A percentile compares a stretch with the other conserved stretches of the same genome.
Conservation (phyloP, 2,329 filamentous ascomycete genomes). For the Amauroascus niger region DNA sequence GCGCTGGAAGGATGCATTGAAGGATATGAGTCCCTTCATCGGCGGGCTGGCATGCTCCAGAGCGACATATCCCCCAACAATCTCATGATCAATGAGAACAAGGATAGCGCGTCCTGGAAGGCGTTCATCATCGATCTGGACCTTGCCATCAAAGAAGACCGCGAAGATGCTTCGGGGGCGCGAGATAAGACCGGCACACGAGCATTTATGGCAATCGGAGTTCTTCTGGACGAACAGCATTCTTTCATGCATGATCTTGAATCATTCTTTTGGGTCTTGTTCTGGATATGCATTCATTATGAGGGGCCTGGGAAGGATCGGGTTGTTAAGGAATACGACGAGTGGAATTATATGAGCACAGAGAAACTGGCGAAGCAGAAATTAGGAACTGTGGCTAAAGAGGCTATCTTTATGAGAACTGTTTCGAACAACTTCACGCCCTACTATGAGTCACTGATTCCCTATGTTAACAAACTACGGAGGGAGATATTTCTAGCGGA, state of each 20-base stretch:
- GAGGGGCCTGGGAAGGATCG: constrained; percentile 20
- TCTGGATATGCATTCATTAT: constrained; percentile 41
- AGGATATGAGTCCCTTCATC: constrained; percentile 21
- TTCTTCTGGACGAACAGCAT: constrained; percentile 28
- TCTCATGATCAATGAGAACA: constrained; percentile 41
- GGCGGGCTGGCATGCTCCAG: constrained; percentile 32
- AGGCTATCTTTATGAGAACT: constrained; percentile 26
- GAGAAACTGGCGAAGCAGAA: constrained; percentile 19
- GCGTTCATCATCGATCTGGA: constrained; percentile 36
- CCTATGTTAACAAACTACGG: constrained; percentile 17
- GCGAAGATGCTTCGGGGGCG: background rate
- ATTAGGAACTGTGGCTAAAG: constrained; percentile 19
- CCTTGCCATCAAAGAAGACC: background rate
- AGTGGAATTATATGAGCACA: constrained; percentile 20
- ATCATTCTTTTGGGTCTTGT: constrained; percentile 43
- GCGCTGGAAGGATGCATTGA: constrained; percentile 5
- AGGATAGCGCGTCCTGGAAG: constrained; percentile 11
- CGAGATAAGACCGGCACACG: background rate
- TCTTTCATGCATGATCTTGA: constrained; percentile 42
- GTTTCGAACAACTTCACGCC: constrained; percentile 13
- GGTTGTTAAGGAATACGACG: constrained; percentile 16
- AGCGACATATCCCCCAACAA: constrained; percentile 41
- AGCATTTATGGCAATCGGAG: background rate
- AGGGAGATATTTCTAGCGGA: constrained; percentile 29
- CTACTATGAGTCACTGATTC: constrained; percentile 23